Percentiles rank a stretch among this genome's conserved stretches.
Evolutionary conservation across 2,329 filamentous ascomycete genomes (phyloP).

Genomic region (Phaeoacremonium minimum): DNA sequence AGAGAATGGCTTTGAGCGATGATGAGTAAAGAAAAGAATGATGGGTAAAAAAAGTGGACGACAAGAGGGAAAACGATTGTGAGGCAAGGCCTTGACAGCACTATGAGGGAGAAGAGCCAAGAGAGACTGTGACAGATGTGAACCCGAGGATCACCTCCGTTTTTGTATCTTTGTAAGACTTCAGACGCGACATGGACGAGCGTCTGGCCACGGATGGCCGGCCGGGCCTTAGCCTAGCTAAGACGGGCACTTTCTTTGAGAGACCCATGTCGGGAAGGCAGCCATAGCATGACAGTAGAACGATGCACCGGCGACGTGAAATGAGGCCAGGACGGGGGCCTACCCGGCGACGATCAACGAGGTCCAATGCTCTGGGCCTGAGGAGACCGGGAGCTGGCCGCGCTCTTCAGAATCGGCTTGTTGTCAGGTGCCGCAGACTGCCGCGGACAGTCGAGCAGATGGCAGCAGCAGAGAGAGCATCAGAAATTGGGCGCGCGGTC

Average conservation of each 20-base stretch:
- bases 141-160: conserved; percentile 2
- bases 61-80: not conserved
- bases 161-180: conserved; percentile 7
- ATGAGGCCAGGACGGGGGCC: conserved; percentile 9
- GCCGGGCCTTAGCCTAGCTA: conserved; percentile 4
- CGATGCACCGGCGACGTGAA: conserved; percentile 3
- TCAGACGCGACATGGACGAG: conserved; percentile 2
- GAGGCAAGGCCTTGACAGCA: not conserved
- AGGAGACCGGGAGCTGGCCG: conserved; percentile 4
- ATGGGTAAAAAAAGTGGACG: not conserved
- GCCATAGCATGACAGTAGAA: conserved; percentile 3
- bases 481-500: not conserved
- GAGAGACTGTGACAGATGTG: not conserved
- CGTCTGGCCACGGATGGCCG: conserved; percentile 1
- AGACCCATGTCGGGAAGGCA: conserved; percentile 1
- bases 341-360: conserved; percentile 6
- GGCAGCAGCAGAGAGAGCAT: conserved; percentile 1
- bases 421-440: conserved; percentile 1
- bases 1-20: not conserved
- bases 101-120: not conserved
- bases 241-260: conserved; percentile 1
- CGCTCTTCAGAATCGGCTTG: conserved; percentile 1
- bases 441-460: not conserved
- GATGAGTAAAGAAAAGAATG: not conserved
- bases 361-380: conserved; percentile 8